Evolutionary conservation across 176 grass and related monocot species (phyloP).

Genomic region (Hordeum marinum): DNA sequence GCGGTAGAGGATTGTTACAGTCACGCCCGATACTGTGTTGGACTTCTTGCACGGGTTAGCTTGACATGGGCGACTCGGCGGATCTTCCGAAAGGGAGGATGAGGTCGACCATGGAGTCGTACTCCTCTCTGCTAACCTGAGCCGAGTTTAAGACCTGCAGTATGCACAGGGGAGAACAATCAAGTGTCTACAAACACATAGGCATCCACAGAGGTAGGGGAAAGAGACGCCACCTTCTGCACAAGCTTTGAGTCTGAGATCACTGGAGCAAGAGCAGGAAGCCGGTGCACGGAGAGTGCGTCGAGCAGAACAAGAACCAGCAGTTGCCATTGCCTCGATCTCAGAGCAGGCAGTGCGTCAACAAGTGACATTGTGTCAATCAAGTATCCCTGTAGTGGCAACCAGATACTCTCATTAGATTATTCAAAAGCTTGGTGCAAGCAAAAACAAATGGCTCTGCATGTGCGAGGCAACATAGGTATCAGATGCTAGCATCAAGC

Average conservation of each 20-base stretch:
- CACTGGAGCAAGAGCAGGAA: slow-evolving; percentile 48
- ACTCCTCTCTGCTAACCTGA: slow-evolving; percentile 56
- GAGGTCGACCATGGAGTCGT: slow-evolving; percentile 50
- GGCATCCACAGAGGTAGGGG: background rate
- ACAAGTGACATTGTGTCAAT: slow-evolving; percentile 85
- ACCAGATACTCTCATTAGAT: background rate
- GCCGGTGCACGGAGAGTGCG: slow-evolving; percentile 49
- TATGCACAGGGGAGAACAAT: background rate
- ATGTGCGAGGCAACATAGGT: background rate
- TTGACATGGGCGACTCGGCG: background rate
- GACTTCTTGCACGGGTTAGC: background rate
- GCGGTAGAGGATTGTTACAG: background rate
- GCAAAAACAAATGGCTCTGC: background rate
- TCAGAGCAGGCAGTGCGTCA: slow-evolving; percentile 66
- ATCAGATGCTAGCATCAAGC: background rate
- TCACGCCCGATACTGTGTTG: background rate
- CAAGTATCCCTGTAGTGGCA: slow-evolving; percentile 44
- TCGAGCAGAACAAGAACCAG: slow-evolving; percentile 72
- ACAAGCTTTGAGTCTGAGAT: slow-evolving; percentile 45
- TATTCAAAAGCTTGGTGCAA: background rate
- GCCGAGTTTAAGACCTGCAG: slow-evolving; percentile 56
- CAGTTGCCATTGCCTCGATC: slow-evolving; percentile 59
- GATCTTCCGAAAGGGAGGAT: slow-evolving; percentile 61
- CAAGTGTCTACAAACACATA: background rate
- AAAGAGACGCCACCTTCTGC: slow-evolving; percentile 32